A percentile compares a stretch with the other conserved stretches of the same genome.
Evolutionary conservation across 352 stramenopile genomes (phyloP).

Genomic region (Globisporangium apiculatum): DNA sequence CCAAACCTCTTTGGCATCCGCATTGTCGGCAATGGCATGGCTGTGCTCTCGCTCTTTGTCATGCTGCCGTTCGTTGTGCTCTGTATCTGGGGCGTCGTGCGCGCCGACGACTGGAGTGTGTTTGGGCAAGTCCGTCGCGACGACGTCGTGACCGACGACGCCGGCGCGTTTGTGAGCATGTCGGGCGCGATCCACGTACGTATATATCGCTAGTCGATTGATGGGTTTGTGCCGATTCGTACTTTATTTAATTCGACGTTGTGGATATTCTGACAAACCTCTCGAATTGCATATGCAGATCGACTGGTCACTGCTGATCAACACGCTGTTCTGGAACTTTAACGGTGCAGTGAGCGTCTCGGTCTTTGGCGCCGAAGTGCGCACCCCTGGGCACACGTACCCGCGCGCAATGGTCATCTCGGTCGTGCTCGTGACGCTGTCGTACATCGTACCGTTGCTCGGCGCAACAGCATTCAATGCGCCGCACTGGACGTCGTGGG

Average conservation of each 20-base stretch:
- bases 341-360: conserved; percentile 89
- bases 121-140: conserved; percentile 28
- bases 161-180: conserved; percentile 34
- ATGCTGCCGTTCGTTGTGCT: conserved; percentile 89
- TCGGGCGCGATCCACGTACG: conserved; percentile 12
- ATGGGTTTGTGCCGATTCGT: not conserved
- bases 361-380: conserved; percentile 87
- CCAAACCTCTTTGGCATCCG: conserved; percentile 57
- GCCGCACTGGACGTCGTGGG: conserved; percentile 75
- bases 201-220: not conserved
- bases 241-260: not conserved
- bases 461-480: conserved; percentile 60
- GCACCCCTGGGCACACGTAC: conserved; percentile 70
- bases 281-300: conserved; percentile 1
- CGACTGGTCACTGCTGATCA: conserved; percentile 85
- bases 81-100: conserved; percentile 23
- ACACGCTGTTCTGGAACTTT: conserved; percentile 95
- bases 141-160: conserved; percentile 24
- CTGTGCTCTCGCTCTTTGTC: conserved; percentile 75
- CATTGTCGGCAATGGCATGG: conserved; percentile 75
- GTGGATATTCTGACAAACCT: not conserved
- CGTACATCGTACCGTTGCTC: conserved; percentile 86
- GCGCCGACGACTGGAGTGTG: conserved; percentile 24
- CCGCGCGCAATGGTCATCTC: conserved; percentile 76
- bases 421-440: conserved; percentile 70